phyloP scores from a whole-genome alignment of 805 yeast species.

The Yarrowia sp. region DNA sequence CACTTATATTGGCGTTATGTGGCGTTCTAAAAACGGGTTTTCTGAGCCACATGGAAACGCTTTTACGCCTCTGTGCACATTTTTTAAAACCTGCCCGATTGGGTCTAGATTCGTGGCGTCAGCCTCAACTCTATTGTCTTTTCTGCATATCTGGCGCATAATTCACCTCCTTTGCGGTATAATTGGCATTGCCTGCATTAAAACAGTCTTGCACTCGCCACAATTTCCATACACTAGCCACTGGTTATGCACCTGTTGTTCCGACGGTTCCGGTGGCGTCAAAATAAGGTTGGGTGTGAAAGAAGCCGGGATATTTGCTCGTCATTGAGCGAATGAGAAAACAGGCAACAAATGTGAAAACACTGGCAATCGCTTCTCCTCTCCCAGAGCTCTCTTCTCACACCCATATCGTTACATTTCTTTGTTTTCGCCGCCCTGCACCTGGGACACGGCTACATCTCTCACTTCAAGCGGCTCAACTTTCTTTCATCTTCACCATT shows the following conservation, averaged over 20 bases:
- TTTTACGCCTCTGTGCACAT: not conserved
- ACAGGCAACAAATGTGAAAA: too few species aligned
- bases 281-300: not conserved
- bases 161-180: not conserved
- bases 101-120: constrained; percentile 24
- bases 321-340: not conserved
- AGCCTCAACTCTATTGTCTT: constrained; percentile 6
- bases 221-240: constrained; percentile 24
- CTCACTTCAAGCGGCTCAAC: constrained; percentile 28
- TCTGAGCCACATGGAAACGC: constrained; percentile 1
- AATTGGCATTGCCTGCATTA: constrained; percentile 3
- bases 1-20: too few species aligned
- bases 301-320: constrained; percentile 1
- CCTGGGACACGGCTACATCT: not conserved
- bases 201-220: constrained; percentile 28
- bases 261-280: constrained; percentile 20
- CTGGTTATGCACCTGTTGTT: constrained; percentile 33
- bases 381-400: too few species aligned
- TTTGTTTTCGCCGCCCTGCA: too few species aligned
- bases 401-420: not conserved
- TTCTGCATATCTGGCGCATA: not conserved
- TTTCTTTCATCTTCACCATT: not conserved
- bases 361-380: too few species aligned
- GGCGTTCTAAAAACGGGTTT: too few species aligned
- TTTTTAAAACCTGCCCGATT: constrained; percentile 1